A percentile compares a stretch with the other conserved stretches of the same genome.
phyloP scores from a whole-genome alignment of 345 rosid species.

The Moricandia arvensis region DNA sequence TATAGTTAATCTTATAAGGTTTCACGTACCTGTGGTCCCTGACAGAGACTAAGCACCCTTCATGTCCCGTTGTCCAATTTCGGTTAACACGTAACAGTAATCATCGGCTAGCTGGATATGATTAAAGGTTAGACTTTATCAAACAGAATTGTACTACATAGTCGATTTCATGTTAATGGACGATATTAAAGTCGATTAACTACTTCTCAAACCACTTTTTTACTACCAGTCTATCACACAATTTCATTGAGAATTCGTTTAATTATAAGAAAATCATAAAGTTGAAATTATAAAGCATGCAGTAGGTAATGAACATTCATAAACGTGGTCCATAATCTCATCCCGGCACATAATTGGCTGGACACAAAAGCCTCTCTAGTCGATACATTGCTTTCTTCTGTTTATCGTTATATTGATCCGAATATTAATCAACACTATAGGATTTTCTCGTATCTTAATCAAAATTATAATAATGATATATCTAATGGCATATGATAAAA shows the following conservation, averaged over 20 bases:
- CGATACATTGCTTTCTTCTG: slow-evolving; percentile 33
- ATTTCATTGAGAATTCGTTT: neutral
- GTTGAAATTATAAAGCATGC: slow-evolving; percentile 11
- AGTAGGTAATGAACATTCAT: slow-evolving; percentile 34
- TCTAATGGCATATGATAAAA: neutral
- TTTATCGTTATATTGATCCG: slow-evolving; percentile 27
- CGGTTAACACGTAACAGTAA: slow-evolving; percentile 19
- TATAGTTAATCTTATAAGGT: slow-evolving; percentile 9
- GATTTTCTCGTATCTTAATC: neutral
- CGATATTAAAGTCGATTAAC: neutral
- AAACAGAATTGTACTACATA: neutral
- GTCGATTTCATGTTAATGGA: slow-evolving; percentile 14
- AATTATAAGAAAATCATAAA: neutral
- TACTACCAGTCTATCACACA: neutral
- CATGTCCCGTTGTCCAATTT: slow-evolving; percentile 13
- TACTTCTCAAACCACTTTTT: neutral
- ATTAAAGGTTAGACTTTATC: slow-evolving; percentile 20
- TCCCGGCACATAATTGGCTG: slow-evolving; percentile 38
- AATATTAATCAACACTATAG: slow-evolving; percentile 11
- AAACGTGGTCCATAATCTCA: slow-evolving; percentile 39
- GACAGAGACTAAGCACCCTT: slow-evolving; percentile 29
- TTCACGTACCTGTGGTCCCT: slow-evolving; percentile 36
- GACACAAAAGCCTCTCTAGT: slow-evolving; percentile 30
- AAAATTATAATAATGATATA: neutral
- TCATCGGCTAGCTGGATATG: slow-evolving; percentile 18